These are phyloP conservation scores for Sugiyamaella japonica DNA, from an alignment of 1,139 yeast genomes.

Conservation along the genomic window DNA sequence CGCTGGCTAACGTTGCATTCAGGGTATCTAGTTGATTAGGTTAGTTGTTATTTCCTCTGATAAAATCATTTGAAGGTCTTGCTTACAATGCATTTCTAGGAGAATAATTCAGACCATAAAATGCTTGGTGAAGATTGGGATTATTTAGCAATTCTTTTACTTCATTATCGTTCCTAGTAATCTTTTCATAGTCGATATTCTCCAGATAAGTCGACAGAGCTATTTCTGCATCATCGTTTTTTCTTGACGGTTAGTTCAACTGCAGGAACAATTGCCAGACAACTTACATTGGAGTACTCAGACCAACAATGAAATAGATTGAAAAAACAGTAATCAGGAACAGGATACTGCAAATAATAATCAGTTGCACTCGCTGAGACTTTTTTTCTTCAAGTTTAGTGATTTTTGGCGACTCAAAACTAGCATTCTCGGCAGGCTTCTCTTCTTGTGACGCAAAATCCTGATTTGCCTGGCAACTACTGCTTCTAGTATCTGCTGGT, in stretches of 20 bases:
- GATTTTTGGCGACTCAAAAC: neutral
- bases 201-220: constrained; percentile 2
- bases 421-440: neutral
- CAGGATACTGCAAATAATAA: constrained; percentile 6
- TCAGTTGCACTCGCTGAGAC: constrained; percentile 7
- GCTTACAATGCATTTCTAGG: constrained; percentile 48
- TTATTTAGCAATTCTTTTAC: constrained; percentile 36
- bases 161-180: constrained; percentile 25
- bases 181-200: constrained; percentile 1
- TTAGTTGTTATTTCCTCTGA: neutral
- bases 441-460: neutral
- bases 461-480: neutral
- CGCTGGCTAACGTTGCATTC: constrained; percentile 51
- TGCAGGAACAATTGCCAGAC: neutral
- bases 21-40: constrained; percentile 22
- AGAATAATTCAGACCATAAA: constrained; percentile 62
- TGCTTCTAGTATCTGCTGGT: neutral
- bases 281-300: constrained; percentile 13
- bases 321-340: neutral
- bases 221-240: neutral
- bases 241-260: neutral
- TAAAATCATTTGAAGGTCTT: neutral
- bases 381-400: constrained; percentile 4
- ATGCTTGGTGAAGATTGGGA: constrained; percentile 41
- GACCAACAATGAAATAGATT: constrained; percentile 8